These are phyloP conservation scores for Trichoderma koningii DNA, from an alignment of 2,329 filamentous ascomycete genomes.

Conservation along the genomic window DNA sequence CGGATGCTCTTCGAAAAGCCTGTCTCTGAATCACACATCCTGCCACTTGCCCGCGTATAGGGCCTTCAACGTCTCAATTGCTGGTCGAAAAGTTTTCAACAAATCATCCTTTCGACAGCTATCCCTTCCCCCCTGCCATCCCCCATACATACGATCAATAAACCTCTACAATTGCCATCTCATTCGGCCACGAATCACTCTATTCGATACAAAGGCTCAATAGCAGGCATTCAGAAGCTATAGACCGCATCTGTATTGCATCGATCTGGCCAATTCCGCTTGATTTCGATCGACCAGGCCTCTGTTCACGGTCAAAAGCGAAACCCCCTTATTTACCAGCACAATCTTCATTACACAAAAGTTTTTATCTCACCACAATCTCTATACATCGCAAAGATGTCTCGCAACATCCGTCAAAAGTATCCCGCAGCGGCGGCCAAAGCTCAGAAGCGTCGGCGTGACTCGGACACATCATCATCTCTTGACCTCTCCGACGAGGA, in stretches of 20 bases:
- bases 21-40: constrained; percentile 43
- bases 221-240: neutral
- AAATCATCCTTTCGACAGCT: constrained; percentile 6
- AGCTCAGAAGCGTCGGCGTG: constrained; percentile 50
- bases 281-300: neutral
- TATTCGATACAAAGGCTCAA: neutral
- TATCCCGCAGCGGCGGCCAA: constrained; percentile 48
- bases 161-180: neutral
- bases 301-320: constrained; percentile 1
- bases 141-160: neutral
- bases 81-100: constrained; percentile 20
- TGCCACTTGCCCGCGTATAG: constrained; percentile 37
- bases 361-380: neutral
- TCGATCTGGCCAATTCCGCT: neutral
- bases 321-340: neutral
- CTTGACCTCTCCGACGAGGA: constrained; percentile 65
- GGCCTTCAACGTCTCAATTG: constrained; percentile 31
- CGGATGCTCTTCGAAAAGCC: constrained; percentile 41
- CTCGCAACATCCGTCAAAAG: constrained; percentile 56
- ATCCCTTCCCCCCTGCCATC: neutral
- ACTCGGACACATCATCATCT: constrained; percentile 58
- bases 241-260: constrained; percentile 1
- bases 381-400: constrained; percentile 50
- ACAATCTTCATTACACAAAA: constrained; percentile 13
- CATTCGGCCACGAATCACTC: neutral